These are phyloP conservation scores for Sugiyamaella pinicola DNA, from an alignment of 1,139 yeast species.

Conservation along the genomic window DNA sequence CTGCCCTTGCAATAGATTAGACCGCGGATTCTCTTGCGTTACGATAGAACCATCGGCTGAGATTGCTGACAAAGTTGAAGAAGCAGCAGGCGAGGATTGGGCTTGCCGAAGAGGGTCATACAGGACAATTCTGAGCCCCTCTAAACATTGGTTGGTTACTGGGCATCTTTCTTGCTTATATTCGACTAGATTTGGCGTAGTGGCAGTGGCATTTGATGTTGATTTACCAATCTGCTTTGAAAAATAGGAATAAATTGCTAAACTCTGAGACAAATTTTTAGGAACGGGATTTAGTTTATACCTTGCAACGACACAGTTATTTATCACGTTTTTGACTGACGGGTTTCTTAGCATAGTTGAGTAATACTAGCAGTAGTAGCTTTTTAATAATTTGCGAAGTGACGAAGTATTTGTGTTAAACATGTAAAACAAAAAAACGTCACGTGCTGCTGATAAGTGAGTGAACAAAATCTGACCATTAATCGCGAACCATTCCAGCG, in stretches of 20 bases:
- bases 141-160: conserved; percentile 39
- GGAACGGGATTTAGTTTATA: conserved; percentile 39
- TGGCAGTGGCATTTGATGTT: background rate
- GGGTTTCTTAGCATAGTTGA: conserved; percentile 23
- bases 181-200: conserved; percentile 33
- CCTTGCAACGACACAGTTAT: conserved; percentile 36
- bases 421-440: background rate
- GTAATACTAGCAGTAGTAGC: too few relatives aligned
- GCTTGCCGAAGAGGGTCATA: conserved; percentile 31
- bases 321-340: conserved; percentile 26
- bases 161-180: conserved; percentile 41
- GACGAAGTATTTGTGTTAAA: background rate
- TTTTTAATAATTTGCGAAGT: too few relatives aligned
- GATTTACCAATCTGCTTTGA: conserved; percentile 9
- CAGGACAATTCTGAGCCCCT: conserved; percentile 35
- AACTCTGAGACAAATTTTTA: conserved; percentile 34
- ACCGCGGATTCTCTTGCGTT: conserved; percentile 7
- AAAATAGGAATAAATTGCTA: conserved; percentile 35
- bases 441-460: too few relatives aligned
- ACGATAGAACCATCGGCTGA: conserved; percentile 24
- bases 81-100: background rate
- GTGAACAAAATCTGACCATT: too few relatives aligned
- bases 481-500: too few relatives aligned
- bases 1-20: background rate
- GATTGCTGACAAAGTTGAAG: background rate